phyloP scores from a whole-genome alignment of 2,329 filamentous ascomycete species.

The Penicillium griseofulvum region DNA sequence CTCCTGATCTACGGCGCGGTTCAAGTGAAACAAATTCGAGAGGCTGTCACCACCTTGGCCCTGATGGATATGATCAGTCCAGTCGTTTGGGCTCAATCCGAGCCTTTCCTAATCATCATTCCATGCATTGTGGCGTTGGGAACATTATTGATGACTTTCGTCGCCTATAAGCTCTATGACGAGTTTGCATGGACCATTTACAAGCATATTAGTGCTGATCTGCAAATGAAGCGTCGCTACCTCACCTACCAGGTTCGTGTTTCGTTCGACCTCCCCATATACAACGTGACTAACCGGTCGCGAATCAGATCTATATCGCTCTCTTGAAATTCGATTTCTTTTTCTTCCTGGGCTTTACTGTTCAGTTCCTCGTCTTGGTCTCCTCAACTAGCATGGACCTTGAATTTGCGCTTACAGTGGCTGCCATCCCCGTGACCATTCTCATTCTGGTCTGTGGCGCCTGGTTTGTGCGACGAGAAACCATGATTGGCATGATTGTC shows the following conservation, averaged over 20 bases:
- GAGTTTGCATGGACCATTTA: constrained; percentile 99
- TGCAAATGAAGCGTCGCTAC: constrained; percentile 95
- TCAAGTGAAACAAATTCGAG: constrained; percentile 84
- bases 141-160: constrained; percentile 69
- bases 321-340: constrained; percentile 99
- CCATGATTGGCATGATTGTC: constrained; percentile 69
- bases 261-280: neutral
- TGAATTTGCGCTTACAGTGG: constrained; percentile 83
- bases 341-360: constrained; percentile 98
- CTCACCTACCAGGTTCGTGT: constrained; percentile 82
- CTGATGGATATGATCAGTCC: constrained; percentile 45
- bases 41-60: constrained; percentile 62
- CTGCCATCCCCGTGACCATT: constrained; percentile 88
- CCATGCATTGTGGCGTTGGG: constrained; percentile 77
- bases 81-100: constrained; percentile 66
- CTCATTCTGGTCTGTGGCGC: constrained; percentile 81
- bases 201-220: constrained; percentile 96
- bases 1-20: constrained; percentile 90
- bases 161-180: constrained; percentile 94
- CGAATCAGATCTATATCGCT: constrained; percentile 85
- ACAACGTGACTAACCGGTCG: constrained; percentile 18
- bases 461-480: constrained; percentile 81
- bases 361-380: constrained; percentile 95
- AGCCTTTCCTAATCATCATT: constrained; percentile 78
- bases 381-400: constrained; percentile 63